Percentiles rank a stretch among this genome's conserved stretches.
Evolutionary conservation across 176 grass and related monocot genomes (phyloP).

Genomic region (Alloteropsis semialata): DNA sequence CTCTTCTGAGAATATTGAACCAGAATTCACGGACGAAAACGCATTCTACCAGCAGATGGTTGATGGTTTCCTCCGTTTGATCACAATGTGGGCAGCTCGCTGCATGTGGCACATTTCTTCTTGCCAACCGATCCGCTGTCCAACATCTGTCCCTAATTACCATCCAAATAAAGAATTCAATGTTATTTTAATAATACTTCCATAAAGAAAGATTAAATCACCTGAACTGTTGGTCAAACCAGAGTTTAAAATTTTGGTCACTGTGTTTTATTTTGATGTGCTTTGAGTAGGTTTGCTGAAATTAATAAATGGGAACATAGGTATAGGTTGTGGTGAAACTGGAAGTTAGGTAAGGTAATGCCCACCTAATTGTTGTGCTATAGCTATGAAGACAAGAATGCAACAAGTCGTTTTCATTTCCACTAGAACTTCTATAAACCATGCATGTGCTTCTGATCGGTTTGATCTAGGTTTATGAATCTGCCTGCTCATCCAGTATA

Average conservation of each 20-base stretch:
- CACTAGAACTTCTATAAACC: not conserved
- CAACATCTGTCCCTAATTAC: too few species aligned
- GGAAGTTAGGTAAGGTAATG: not conserved
- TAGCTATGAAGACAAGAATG: not conserved
- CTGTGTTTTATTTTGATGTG: not conserved
- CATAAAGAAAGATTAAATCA: not conserved
- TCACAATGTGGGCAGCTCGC: too few species aligned
- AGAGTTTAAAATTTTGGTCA: not conserved
- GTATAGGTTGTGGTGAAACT: not conserved
- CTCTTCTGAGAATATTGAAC: too few species aligned
- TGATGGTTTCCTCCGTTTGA: too few species aligned
- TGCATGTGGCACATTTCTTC: too few species aligned
- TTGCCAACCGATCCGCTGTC: too few species aligned
- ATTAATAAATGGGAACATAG: constrained; percentile 4
- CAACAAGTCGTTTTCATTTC: not conserved
- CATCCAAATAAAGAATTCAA: too few species aligned
- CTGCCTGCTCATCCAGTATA: not conserved
- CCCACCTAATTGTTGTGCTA: not conserved
- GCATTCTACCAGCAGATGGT: too few species aligned
- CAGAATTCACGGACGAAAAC: too few species aligned
- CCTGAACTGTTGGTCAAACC: not conserved
- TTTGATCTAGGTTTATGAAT: not conserved
- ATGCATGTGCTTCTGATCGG: not conserved
- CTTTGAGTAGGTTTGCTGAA: constrained; percentile 5
- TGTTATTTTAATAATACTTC: not conserved